A percentile compares a stretch with the other conserved stretches of the same genome.
phyloP scores from a whole-genome alignment of 148 eudicot species.

The Persicaria tinctoria region DNA sequence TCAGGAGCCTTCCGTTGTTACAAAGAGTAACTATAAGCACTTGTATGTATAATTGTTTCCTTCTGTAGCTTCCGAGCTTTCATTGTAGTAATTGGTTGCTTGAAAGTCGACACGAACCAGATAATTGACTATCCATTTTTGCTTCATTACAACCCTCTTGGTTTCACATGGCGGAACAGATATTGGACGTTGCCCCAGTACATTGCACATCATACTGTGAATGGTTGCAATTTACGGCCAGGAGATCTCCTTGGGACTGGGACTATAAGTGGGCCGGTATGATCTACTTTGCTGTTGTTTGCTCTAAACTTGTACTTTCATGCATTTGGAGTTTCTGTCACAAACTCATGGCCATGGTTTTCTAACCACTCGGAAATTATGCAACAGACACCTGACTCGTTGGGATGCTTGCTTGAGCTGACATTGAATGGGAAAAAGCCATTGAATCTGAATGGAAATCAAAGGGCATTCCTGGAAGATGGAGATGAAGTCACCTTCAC shows the following conservation, averaged over 20 bases:
- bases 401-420: conserved; percentile 66
- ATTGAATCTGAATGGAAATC: conserved; percentile 45
- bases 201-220: conserved; percentile 87
- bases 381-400: conserved; percentile 34
- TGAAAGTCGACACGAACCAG: too few relatives aligned
- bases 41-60: conserved; percentile 39
- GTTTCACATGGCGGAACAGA: conserved; percentile 29
- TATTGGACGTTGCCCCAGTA: conserved; percentile 96
- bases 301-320: not conserved
- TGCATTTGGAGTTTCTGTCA: not conserved
- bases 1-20: conserved; percentile 38
- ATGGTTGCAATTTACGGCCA: conserved; percentile 95
- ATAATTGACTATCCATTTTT: not conserved
- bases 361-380: not conserved
- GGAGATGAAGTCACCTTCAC: conserved; percentile 85
- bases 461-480: conserved; percentile 79
- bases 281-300: conserved; percentile 17
- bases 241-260: conserved; percentile 95
- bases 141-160: not conserved
- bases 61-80: not conserved
- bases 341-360: not conserved
- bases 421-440: conserved; percentile 85
- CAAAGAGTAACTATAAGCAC: conserved; percentile 85
- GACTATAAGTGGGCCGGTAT: conserved; percentile 93
- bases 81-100: too few relatives aligned